Percentiles rank a stretch among this genome's conserved stretches.
Conservation (phyloP, 352 stramenopile species). For the Elongisporangium prolatum region DNA sequence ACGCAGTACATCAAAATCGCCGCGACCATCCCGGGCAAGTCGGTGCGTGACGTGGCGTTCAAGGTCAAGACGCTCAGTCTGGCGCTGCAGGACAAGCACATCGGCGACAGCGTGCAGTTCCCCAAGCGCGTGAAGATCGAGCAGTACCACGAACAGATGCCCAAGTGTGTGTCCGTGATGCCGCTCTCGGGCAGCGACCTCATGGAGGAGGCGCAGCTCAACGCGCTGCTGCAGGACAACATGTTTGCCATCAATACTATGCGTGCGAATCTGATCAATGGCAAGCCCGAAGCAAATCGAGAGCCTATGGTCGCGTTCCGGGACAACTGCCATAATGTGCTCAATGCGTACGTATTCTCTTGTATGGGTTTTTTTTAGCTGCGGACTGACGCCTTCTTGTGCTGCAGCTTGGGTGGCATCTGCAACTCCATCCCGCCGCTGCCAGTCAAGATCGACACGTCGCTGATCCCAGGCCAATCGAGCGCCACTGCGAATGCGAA, state of each 20-base stretch:
- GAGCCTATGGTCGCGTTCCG: constrained; percentile 61
- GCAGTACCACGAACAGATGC: constrained; percentile 25
- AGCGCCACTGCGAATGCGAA: constrained; percentile 1
- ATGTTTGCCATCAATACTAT: constrained; percentile 56
- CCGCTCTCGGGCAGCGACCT: constrained; percentile 15
- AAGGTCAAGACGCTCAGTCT: constrained; percentile 39
- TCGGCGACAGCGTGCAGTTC: constrained; percentile 17
- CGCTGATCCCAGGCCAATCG: constrained; percentile 14
- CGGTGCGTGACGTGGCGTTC: constrained; percentile 71
- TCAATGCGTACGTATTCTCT: constrained; percentile 44
- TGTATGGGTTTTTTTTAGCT: background rate
- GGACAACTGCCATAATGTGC: constrained; percentile 56
- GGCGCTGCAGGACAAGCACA: constrained; percentile 12
- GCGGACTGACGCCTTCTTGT: background rate
- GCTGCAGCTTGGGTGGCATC: constrained; percentile 41
- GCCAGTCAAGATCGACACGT: constrained; percentile 63
- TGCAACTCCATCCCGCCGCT: constrained; percentile 63
- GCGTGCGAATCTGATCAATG: constrained; percentile 60
- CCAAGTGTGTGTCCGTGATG: constrained; percentile 5
- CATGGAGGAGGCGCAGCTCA: constrained; percentile 38
- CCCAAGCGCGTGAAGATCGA: constrained; percentile 66
- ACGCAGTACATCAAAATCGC: constrained; percentile 85
- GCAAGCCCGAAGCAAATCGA: constrained; percentile 45
- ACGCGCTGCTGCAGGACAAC: constrained; percentile 65
- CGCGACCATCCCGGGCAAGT: constrained; percentile 57